Percentiles rank a stretch among this genome's conserved stretches.
phyloP scores from a whole-genome alignment of 2,329 filamentous ascomycete genomes.

The Ophiostoma australiae region DNA sequence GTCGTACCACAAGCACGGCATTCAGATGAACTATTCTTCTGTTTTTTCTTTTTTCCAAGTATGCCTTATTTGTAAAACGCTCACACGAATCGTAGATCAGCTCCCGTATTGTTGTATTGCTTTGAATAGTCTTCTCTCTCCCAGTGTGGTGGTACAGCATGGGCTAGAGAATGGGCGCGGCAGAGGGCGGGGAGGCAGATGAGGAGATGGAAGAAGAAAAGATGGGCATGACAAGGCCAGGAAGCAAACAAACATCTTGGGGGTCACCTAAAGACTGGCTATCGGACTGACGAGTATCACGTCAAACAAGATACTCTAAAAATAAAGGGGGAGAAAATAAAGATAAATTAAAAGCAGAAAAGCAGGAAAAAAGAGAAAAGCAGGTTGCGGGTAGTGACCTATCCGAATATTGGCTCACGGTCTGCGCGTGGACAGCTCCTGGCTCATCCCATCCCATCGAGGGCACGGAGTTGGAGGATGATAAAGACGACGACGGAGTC shows the following conservation, averaged over 20 bases:
- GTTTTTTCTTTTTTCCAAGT: too few relatives aligned
- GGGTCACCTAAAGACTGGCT: neutral
- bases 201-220: neutral
- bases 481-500: neutral
- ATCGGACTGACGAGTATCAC: neutral
- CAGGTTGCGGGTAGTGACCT: neutral
- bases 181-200: neutral
- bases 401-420: slow-evolving; percentile 4
- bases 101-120: too few relatives aligned
- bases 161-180: neutral
- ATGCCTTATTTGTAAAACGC: too few relatives aligned
- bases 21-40: neutral
- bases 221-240: neutral
- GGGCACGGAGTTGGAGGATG: neutral
- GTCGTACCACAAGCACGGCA: neutral
- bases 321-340: neutral
- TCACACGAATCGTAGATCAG: too few relatives aligned
- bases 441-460: neutral
- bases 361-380: neutral
- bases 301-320: neutral
- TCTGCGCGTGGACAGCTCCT: neutral
- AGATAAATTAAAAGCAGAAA: too few relatives aligned
- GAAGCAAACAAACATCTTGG: neutral
- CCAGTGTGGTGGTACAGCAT: neutral
- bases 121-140: neutral